Evolutionary conservation across 306 rosid genomes (phyloP).

Genomic region (cucumber (Cucumis sativus)): Cucumber_9930_V3 NC_026661.2:21283001-21283500

Average conservation of each 20-base stretch:
- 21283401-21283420: slow-evolving; percentile 9
- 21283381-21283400: slow-evolving; percentile 13
- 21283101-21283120: neutral
- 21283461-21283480: neutral
- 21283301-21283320: slow-evolving; percentile 12
- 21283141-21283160: slow-evolving; percentile 81
- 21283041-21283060: no score
- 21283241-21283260: slow-evolving; percentile 96
- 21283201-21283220: slow-evolving; percentile 88
- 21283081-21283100: neutral
- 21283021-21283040: no score
- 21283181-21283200: slow-evolving; percentile 94
- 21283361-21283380: slow-evolving; percentile 63
- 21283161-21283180: slow-evolving; percentile 97
- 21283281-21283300: slow-evolving; percentile 42
- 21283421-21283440: slow-evolving; percentile 8
- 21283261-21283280: slow-evolving; percentile 89
- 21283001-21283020: no score
- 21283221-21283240: slow-evolving; percentile 79
- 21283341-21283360: slow-evolving; percentile 43
- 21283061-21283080: no score
- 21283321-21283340: slow-evolving; percentile 28
- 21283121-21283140: slow-evolving; percentile 37
- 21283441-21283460: neutral
- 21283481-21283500: slow-evolving; percentile 7